These are phyloP conservation scores for Ampelomyces quisqualis DNA, from an alignment of 2,329 filamentous ascomycete species.

Conservation along the genomic window DNA sequence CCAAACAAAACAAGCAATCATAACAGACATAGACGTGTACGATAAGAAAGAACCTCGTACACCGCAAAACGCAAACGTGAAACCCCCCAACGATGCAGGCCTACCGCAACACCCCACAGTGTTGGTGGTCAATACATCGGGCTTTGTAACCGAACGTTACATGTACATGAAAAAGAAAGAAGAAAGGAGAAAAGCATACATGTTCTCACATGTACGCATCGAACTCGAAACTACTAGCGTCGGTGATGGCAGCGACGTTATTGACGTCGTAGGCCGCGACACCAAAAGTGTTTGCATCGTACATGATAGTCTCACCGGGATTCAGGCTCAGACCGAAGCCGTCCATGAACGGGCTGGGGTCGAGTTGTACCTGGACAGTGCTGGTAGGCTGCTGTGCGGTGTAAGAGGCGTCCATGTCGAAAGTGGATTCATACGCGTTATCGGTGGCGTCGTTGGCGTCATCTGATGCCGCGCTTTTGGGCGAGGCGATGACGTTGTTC, in stretches of 20 bases:
- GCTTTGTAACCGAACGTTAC: conserved; percentile 7
- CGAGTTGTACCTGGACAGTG: conserved; percentile 16
- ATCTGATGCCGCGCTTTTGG: conserved; percentile 27
- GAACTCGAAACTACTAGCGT: conserved; percentile 30
- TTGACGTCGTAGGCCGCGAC: conserved; percentile 19
- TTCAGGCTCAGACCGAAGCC: conserved; percentile 23
- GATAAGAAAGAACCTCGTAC: conserved; percentile 2
- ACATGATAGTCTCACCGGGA: conserved; percentile 21
- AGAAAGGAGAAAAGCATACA: conserved; percentile 5
- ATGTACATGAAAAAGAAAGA: conserved; percentile 12
- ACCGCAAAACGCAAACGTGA: too few species aligned
- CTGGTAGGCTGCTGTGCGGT: conserved; percentile 12
- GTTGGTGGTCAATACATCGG: conserved; percentile 29
- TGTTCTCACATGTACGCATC: conserved; percentile 26
- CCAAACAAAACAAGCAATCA: neutral
- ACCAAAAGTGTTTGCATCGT: conserved; percentile 21
- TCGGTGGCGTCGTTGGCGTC: conserved; percentile 13
- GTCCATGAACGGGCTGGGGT: conserved; percentile 20
- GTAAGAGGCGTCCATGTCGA: conserved; percentile 14
- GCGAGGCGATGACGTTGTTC: conserved; percentile 17
- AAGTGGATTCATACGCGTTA: conserved; percentile 11
- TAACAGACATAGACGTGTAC: conserved; percentile 1
- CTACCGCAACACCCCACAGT: conserved; percentile 25
- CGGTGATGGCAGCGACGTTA: conserved; percentile 10
- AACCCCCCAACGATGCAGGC: conserved; percentile 17